These are phyloP conservation scores for Gossypium schwendimanii DNA, from an alignment of 441 rosid genomes.

Conservation along the genomic window DNA sequence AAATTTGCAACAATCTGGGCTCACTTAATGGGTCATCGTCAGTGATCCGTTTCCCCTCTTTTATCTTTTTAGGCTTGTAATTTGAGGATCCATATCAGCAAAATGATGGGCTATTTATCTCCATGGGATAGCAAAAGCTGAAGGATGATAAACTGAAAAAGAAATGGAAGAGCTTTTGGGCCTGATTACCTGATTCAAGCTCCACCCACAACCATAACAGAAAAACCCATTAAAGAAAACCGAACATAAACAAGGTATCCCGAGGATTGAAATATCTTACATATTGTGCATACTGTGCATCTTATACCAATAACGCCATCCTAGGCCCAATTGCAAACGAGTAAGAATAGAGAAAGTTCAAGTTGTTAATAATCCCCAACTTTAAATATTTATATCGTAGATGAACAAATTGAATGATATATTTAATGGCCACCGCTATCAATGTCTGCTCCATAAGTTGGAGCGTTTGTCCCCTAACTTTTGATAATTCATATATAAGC, in stretches of 20 bases:
- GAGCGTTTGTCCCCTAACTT: background rate
- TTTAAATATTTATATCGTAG: background rate
- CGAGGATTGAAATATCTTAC: too few relatives aligned
- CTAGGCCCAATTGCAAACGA: background rate
- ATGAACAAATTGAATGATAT: background rate
- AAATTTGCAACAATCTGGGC: slow-evolving; percentile 3
- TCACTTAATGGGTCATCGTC: background rate
- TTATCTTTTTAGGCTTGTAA: background rate
- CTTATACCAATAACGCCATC: background rate
- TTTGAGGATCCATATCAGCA: background rate
- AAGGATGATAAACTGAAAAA: background rate
- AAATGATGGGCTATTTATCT: background rate
- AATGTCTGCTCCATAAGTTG: background rate
- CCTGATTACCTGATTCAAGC: background rate
- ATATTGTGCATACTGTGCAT: background rate
- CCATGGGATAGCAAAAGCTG: background rate
- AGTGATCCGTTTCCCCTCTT: background rate
- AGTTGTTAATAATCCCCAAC: background rate
- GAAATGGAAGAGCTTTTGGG: background rate
- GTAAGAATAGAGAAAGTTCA: background rate
- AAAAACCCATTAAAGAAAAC: background rate
- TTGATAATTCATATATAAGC: background rate
- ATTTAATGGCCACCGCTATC: background rate
- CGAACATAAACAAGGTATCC: background rate
- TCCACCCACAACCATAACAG: background rate